A percentile compares a stretch with the other conserved stretches of the same genome.
phyloP scores from a whole-genome alignment of 192 early-diverging fungal genomes.

The Kickxella alabastrina region DNA sequence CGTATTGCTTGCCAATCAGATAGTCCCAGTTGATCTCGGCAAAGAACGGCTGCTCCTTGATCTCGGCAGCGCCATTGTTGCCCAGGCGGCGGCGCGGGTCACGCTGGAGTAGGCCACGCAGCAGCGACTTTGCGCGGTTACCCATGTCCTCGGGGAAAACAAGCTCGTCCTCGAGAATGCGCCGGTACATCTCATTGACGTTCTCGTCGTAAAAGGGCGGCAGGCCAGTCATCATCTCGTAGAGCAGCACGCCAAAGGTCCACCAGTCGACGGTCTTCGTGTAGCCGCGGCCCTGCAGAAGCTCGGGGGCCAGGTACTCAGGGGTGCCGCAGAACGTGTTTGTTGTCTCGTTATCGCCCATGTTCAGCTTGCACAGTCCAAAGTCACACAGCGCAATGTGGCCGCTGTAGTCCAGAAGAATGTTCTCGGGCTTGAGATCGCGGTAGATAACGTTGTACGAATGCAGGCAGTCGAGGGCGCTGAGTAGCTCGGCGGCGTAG shows the following conservation, averaged over 20 bases:
- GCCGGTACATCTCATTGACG: slow-evolving; percentile 91
- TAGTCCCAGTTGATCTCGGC: slow-evolving; percentile 84
- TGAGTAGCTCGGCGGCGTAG: slow-evolving; percentile 89
- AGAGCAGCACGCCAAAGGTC: slow-evolving; percentile 88
- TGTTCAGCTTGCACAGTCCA: slow-evolving; percentile 91
- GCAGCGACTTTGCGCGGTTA: slow-evolving; percentile 60
- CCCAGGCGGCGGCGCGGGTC: slow-evolving; percentile 81
- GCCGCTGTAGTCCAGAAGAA: slow-evolving; percentile 87
- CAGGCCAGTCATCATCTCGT: slow-evolving; percentile 83
- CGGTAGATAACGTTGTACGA: slow-evolving; percentile 86
- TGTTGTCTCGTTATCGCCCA: slow-evolving; percentile 89
- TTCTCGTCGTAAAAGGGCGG: slow-evolving; percentile 96
- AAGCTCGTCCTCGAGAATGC: slow-evolving; percentile 89
- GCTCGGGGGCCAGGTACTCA: slow-evolving; percentile 95
- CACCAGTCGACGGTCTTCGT: slow-evolving; percentile 97
- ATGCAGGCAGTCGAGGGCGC: slow-evolving; percentile 90
- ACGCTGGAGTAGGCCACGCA: slow-evolving; percentile 70
- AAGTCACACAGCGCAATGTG: slow-evolving; percentile 95
- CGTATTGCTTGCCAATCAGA: slow-evolving; percentile 85
- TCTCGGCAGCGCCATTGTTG: slow-evolving; percentile 80
- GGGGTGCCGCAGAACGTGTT: slow-evolving; percentile 97
- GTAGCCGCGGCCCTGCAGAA: slow-evolving; percentile 82
- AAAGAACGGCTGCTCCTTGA: slow-evolving; percentile 95
- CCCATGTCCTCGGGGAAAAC: slow-evolving; percentile 74
- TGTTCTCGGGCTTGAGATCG: slow-evolving; percentile 95